A percentile compares a stretch with the other conserved stretches of the same genome.
Conservation (phyloP, 441 rosid species). For the Arabidopsis hybrid region DNA sequence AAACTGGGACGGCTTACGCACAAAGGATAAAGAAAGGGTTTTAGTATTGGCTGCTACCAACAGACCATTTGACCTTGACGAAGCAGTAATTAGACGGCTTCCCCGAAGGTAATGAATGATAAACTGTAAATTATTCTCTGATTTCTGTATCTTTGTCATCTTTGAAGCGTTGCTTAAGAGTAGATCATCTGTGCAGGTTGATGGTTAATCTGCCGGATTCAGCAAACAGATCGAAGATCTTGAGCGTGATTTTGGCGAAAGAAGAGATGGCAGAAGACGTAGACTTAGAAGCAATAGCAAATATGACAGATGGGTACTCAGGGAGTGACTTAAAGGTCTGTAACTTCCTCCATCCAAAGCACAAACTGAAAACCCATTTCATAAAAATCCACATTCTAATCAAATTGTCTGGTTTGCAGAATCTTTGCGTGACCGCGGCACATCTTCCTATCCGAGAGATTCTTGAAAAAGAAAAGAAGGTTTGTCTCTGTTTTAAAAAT, state of each 20-base stretch:
- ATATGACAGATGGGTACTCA: constrained; percentile 94
- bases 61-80: constrained; percentile 98
- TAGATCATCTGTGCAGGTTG: constrained; percentile 60
- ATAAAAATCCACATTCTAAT: not conserved
- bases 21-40: constrained; percentile 95
- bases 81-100: constrained; percentile 99
- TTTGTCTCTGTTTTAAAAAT: constrained; percentile 46
- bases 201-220: constrained; percentile 98
- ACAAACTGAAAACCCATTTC: not conserved
- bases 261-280: constrained; percentile 84
- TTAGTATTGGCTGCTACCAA: constrained; percentile 97
- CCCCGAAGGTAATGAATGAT: constrained; percentile 73
- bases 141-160: not conserved
- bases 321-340: constrained; percentile 98
- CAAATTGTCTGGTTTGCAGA: constrained; percentile 57
- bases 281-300: constrained; percentile 83
- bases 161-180: not conserved
- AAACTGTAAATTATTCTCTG: not conserved
- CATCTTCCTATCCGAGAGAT: constrained; percentile 97
- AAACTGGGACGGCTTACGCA: constrained; percentile 98
- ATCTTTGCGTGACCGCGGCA: constrained; percentile 95
- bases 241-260: constrained; percentile 83
- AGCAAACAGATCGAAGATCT: constrained; percentile 77
- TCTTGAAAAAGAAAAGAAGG: constrained; percentile 94
- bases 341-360: not conserved